Percentiles rank a stretch among this genome's conserved stretches.
These are phyloP conservation scores for Pelomyxa schiedti DNA, from an alignment of 78 protist genomes.

Conservation along the genomic window DNA sequence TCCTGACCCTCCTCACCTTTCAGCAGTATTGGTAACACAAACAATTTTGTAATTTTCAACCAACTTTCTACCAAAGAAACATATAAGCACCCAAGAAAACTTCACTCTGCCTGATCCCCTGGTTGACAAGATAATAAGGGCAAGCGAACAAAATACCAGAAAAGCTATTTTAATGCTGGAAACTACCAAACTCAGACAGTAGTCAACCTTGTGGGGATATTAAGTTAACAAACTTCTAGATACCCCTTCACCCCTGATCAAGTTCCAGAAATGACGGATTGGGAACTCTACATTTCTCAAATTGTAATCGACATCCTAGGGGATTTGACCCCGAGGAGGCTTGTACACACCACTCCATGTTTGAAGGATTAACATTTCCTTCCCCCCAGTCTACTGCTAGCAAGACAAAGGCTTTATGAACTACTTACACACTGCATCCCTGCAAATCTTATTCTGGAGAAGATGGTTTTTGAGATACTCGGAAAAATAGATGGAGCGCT, in stretches of 20 bases:
- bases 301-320: constrained; percentile 38
- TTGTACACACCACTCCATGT: background rate
- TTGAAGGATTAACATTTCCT: constrained; percentile 9
- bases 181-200: constrained; percentile 23
- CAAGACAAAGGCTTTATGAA: constrained; percentile 78
- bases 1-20: too few relatives aligned
- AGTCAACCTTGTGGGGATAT: background rate
- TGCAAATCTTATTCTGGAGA: constrained; percentile 67
- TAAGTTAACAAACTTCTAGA: constrained; percentile 5
- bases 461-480: constrained; percentile 12
- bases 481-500: constrained; percentile 8
- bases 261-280: constrained; percentile 54
- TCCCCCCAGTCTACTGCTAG: constrained; percentile 19
- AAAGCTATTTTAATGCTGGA: constrained; percentile 81
- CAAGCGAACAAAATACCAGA: constrained; percentile 71
- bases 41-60: constrained; percentile 19
- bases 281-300: constrained; percentile 61
- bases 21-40: too few relatives aligned
- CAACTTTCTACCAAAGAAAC: constrained; percentile 27
- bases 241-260: constrained; percentile 33
- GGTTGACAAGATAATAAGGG: constrained; percentile 15
- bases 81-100: background rate
- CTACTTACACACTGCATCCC: constrained; percentile 91
- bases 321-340: constrained; percentile 69
- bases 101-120: constrained; percentile 9